phyloP scores from a whole-genome alignment of 2,329 filamentous ascomycete species.

The Nannizzia gypsea region DNA sequence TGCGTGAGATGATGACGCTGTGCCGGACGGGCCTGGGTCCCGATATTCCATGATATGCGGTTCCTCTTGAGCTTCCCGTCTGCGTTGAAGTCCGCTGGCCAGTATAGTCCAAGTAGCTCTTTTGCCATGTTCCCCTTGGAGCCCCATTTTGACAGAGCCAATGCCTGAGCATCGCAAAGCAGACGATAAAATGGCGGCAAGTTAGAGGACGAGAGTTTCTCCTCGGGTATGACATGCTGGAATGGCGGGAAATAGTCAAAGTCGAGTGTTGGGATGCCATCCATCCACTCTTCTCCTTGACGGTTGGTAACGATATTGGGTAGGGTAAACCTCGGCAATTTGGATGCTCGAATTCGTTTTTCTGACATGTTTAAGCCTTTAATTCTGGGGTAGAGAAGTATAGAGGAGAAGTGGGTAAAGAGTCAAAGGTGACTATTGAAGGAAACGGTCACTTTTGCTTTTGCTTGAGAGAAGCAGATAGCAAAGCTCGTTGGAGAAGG shows the following conservation, averaged over 20 bases:
- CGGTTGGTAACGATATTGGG: constrained; percentile 6
- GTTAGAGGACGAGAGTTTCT: constrained; percentile 7
- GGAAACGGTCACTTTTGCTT: neutral
- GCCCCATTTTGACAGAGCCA: constrained; percentile 4
- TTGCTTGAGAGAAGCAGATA: neutral
- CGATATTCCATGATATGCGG: constrained; percentile 9
- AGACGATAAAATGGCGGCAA: constrained; percentile 11
- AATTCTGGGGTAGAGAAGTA: neutral
- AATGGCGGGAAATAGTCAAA: constrained; percentile 10
- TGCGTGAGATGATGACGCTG: constrained; percentile 6
- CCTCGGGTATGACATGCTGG: constrained; percentile 7
- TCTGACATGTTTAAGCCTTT: neutral
- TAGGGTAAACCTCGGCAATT: constrained; percentile 8
- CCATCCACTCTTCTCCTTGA: constrained; percentile 11
- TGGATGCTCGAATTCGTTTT: constrained; percentile 6
- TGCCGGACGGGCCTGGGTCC: neutral
- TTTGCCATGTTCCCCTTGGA: constrained; percentile 10
- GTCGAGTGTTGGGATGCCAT: constrained; percentile 10
- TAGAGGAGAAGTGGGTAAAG: too few species aligned
- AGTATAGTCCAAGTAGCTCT: constrained; percentile 10
- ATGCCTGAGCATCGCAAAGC: constrained; percentile 8
- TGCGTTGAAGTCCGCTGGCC: constrained; percentile 12
- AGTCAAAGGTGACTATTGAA: too few species aligned
- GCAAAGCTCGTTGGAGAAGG: neutral
- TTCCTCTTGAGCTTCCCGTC: constrained; percentile 12